phyloP scores from a whole-genome alignment of 331 rosid genomes.

The Pyracantha coccinea region DNA sequence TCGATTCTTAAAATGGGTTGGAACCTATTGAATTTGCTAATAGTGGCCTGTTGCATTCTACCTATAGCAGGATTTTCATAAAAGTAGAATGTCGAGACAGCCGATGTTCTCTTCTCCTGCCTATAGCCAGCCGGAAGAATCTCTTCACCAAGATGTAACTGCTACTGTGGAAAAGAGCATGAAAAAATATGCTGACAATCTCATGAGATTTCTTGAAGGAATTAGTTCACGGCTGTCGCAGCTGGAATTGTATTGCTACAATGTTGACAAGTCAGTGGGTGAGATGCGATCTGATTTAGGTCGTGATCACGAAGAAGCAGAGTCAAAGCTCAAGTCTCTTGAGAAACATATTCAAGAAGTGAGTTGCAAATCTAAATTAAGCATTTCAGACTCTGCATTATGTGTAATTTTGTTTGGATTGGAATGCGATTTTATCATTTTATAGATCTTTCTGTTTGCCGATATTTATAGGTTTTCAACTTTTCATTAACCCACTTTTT shows the following conservation, averaged over 20 bases:
- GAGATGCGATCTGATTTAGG: slow-evolving; percentile 82
- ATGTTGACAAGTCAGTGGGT: slow-evolving; percentile 81
- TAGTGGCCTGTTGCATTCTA: not conserved
- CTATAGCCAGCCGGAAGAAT: slow-evolving; percentile 57
- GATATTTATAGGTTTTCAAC: too few species aligned
- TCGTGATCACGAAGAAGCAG: slow-evolving; percentile 74
- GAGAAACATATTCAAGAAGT: slow-evolving; percentile 85
- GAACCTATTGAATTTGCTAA: not conserved
- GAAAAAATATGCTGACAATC: slow-evolving; percentile 65
- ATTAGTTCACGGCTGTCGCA: slow-evolving; percentile 78
- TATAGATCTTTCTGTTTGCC: too few species aligned
- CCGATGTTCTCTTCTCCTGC: slow-evolving; percentile 40
- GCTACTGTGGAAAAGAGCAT: slow-evolving; percentile 73
- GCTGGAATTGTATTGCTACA: slow-evolving; percentile 84
- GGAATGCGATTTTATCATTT: not conserved
- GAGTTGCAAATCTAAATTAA: slow-evolving; percentile 20
- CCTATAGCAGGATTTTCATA: slow-evolving; percentile 50
- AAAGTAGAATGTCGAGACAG: slow-evolving; percentile 44
- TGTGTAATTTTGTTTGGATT: not conserved
- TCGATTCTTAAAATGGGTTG: not conserved
- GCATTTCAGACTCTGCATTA: not conserved
- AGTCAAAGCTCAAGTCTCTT: slow-evolving; percentile 61
- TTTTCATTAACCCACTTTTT: not conserved
- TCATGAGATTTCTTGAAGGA: slow-evolving; percentile 85
- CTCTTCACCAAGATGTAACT: slow-evolving; percentile 50